A percentile compares a stretch with the other conserved stretches of the same genome.
Conservation (phyloP, 306 rosid species). For the Cicer arietinum region DNA sequence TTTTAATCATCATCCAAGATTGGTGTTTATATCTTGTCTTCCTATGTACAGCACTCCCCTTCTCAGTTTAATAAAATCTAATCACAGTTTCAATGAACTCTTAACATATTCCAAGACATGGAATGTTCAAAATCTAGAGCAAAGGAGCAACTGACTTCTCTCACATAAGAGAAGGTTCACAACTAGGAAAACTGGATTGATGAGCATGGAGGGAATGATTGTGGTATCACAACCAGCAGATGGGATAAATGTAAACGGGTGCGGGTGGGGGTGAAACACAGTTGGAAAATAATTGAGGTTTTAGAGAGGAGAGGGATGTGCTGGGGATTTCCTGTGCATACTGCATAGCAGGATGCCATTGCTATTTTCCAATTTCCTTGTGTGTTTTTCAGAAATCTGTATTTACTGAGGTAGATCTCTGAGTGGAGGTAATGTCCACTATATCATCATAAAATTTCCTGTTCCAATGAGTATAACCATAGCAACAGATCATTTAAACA, state of each 20-base stretch:
- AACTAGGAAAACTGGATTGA: not conserved
- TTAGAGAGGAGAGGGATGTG: not conserved
- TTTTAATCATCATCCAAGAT: not conserved
- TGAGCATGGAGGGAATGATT: not conserved
- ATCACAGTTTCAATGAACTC: not conserved
- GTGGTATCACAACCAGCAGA: constrained; percentile 5
- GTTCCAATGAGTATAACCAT: constrained; percentile 12
- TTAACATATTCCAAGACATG: not conserved
- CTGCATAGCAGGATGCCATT: not conserved
- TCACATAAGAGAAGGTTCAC: not conserved
- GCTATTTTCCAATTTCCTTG: constrained; percentile 10
- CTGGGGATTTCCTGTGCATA: not conserved
- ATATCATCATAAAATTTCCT: not conserved
- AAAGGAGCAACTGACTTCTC: no score
- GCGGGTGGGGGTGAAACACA: not conserved
- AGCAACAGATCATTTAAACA: not conserved
- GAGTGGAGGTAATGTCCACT: constrained; percentile 11
- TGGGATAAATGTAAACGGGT: constrained; percentile 3
- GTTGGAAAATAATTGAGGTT: not conserved
- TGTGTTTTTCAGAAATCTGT: not conserved
- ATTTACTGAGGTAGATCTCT: constrained; percentile 16
- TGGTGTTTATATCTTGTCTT: not conserved
- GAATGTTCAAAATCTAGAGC: not conserved
- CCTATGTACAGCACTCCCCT: not conserved
- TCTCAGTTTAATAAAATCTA: not conserved